Evolutionary conservation across 2,329 filamentous ascomycete genomes (phyloP).

Genomic region (Cercospora sojina): DNA sequence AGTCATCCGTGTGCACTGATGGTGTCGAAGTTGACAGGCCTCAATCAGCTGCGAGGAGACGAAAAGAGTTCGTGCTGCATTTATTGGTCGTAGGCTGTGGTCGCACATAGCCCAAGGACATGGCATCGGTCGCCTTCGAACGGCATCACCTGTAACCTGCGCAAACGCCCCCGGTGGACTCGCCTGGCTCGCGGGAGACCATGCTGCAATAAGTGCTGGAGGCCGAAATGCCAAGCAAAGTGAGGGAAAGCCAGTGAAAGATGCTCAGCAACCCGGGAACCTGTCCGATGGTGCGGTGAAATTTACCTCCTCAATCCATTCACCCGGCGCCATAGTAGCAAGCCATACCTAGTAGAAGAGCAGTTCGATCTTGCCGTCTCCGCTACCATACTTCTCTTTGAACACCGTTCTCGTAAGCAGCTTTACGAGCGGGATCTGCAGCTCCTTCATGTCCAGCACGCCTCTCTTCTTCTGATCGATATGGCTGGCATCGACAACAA

Average conservation of each 20-base stretch:
- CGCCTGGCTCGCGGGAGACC: neutral
- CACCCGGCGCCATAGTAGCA: neutral
- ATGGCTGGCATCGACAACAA: conserved; percentile 88
- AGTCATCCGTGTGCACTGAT: neutral
- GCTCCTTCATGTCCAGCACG: conserved; percentile 93
- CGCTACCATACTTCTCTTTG: conserved; percentile 63
- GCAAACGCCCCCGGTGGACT: neutral
- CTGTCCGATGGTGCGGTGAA: neutral
- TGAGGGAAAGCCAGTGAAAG: neutral
- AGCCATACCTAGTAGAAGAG: conserved; percentile 59
- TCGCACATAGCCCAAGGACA: conserved; percentile 10
- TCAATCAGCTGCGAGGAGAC: neutral
- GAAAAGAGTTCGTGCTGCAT: conserved; percentile 3
- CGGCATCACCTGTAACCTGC: neutral
- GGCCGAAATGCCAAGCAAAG: neutral
- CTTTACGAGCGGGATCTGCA: conserved; percentile 73
- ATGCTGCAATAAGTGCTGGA: neutral
- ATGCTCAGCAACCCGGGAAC: neutral
- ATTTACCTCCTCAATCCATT: neutral
- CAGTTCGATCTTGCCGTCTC: conserved; percentile 54
- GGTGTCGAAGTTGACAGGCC: neutral
- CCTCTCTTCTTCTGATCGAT: conserved; percentile 94
- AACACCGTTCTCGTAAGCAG: conserved; percentile 71
- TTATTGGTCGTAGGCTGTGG: conserved; percentile 6
- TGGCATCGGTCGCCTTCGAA: neutral